Evolutionary conservation across 2,329 filamentous ascomycete genomes (phyloP).

Genomic region (Trichophyton rubrum): DNA sequence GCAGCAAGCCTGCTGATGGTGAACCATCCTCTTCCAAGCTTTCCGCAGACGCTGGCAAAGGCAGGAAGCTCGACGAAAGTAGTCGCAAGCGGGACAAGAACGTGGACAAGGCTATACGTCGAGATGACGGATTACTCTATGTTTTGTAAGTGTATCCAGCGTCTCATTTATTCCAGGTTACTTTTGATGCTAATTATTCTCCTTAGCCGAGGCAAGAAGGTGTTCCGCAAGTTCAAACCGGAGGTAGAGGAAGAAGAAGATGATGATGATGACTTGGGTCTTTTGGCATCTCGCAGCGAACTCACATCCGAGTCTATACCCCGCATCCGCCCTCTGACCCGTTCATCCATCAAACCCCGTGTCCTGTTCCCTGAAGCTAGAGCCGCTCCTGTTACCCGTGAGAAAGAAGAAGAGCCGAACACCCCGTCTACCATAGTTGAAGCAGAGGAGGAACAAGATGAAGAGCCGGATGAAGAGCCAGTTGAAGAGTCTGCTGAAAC

Average conservation of each 20-base stretch:
- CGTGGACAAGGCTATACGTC: conserved; percentile 40
- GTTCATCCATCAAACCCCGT: conserved; percentile 47
- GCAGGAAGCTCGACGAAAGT: conserved; percentile 24
- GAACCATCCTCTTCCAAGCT: not conserved
- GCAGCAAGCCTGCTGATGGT: conserved; percentile 25
- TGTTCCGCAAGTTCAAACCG: conserved; percentile 45
- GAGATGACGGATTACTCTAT: conserved; percentile 48
- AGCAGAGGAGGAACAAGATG: conserved; percentile 28
- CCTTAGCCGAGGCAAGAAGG: conserved; percentile 47
- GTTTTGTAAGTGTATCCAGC: conserved; percentile 43
- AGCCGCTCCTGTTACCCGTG: conserved; percentile 23
- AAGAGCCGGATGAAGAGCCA: conserved; percentile 23
- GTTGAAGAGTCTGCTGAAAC: conserved; percentile 4
- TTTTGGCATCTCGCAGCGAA: conserved; percentile 30
- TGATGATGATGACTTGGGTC: conserved; percentile 32
- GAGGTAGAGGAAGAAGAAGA: conserved; percentile 27
- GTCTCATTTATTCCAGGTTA: not conserved
- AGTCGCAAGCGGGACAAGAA: conserved; percentile 23
- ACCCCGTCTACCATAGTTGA: conserved; percentile 18
- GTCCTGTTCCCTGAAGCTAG: conserved; percentile 43
- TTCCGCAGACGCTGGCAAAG: conserved; percentile 22
- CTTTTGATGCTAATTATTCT: conserved; percentile 18
- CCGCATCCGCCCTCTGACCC: conserved; percentile 40
- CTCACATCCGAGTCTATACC: conserved; percentile 22
- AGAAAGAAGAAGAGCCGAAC: conserved; percentile 15